Base-by-base conservation (phyloP, 2,329 filamentous ascomycete genomes). In the Camillea tinctor region DNA sequence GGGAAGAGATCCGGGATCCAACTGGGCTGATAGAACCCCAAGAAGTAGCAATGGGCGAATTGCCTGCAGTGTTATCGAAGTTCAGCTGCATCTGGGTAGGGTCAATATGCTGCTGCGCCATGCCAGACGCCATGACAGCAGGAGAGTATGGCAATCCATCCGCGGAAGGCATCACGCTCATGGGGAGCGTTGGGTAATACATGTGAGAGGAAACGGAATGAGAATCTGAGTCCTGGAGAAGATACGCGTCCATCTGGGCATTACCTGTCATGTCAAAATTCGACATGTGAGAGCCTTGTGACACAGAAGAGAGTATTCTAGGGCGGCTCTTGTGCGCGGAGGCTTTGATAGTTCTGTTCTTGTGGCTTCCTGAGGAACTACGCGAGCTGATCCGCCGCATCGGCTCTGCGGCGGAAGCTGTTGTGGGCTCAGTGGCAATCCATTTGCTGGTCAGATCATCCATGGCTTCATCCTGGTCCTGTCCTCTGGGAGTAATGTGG, bases 41-140 rank as follows among this genome's bases (percentile, higher is more conserved):
- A 75, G 81, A 84, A 11, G 81, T 80, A 58, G 79, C 76, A 54
- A 78, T 76, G 11, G 84, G 83, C 23, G 83, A 84, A 66, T 79
- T 76, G 62, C 78, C 79, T 54, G 77, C 71, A 60, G 84, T 69
- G 64, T 75, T 78, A 64, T 84, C 82, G 72, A 81, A 81, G 68
- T 81, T 81, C 68, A 84, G 72, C 64, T 80, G 79, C 75, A 85
- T 82, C 65, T 86, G 81, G 56, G 80, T 75, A 55, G 84, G 84
- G 69, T 84, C 80, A 71, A 86, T 81, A 64, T 86, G 83, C 70
- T 86, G 83, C 66, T 79, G 77, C 59, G 69, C 63, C 68, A 84
- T 74, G 55, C 76, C 74, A n/a, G 74, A 66, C 51, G 71, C 70
- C 58, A 82, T 64, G 62, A 81, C 78, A 59, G 76, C 67, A 49